phyloP scores from a whole-genome alignment of 2,329 filamentous ascomycete species.

The Cercospora sojina region DNA sequence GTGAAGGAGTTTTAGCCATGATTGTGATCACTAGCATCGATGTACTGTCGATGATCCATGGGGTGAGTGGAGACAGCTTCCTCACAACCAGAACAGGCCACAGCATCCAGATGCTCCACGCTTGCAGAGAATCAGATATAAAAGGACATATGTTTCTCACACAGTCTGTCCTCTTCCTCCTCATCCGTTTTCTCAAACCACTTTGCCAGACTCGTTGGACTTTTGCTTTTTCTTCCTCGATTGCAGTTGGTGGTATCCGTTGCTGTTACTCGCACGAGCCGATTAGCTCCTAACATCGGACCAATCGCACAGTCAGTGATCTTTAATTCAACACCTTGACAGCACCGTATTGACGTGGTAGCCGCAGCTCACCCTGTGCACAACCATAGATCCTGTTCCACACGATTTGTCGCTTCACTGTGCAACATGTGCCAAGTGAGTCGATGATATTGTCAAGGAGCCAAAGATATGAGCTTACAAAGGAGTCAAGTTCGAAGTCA shows the following conservation, averaged over 20 bases:
- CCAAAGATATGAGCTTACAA: neutral
- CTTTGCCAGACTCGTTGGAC: neutral
- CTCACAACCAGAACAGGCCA: constrained; percentile 18
- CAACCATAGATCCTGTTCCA: neutral
- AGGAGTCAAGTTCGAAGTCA: constrained; percentile 60
- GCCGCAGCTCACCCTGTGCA: neutral
- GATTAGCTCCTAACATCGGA: neutral
- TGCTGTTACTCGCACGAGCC: neutral
- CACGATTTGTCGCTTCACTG: neutral
- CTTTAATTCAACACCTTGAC: neutral
- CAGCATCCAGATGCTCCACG: constrained; percentile 11
- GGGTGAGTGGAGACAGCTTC: neutral
- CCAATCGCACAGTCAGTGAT: neutral
- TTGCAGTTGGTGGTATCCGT: neutral
- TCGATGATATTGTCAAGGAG: neutral
- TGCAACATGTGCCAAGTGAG: constrained; percentile 34
- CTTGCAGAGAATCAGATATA: neutral
- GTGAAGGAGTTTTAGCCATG: neutral
- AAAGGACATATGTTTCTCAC: neutral
- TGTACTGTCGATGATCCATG: neutral
- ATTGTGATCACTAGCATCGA: neutral
- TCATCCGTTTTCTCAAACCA: neutral
- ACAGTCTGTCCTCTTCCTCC: neutral
- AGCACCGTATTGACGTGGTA: neutral
- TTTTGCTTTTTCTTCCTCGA: neutral